Base-by-base conservation (phyloP, 2,329 filamentous ascomycete species). In the Cladosporium sp. region DNA sequence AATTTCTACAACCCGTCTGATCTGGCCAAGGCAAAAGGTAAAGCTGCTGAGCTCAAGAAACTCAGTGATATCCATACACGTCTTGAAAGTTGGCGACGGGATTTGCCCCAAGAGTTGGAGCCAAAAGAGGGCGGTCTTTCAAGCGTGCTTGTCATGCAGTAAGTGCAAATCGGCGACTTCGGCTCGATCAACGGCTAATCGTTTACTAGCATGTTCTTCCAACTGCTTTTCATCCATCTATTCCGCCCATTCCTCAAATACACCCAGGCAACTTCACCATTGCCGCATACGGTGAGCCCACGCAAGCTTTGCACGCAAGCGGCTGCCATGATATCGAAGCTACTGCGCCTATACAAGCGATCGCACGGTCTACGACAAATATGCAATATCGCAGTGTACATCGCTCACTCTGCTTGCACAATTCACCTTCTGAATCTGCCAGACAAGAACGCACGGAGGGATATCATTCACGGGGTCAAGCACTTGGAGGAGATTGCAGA, bases 201-300 rank as follows among this genome's bases (percentile, higher is more conserved):
- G 3, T 28, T 15, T 20, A 5, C 20, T 67, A 97, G 92, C 77
- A 97, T 97, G 92, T 96, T 97, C 75, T 96, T 93, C 73, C 92
- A 97, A 69, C 82, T 97, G 0, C 86, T 97, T 49, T 96, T 95
- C 70, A 96, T 97, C 61, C 92, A 97, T 69, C 85, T 97, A 4
- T 97, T 97, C 78, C 86, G 93, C 5, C 93, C 94, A 0, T 97
- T 97, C 70, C 82, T 97, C 52, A 96, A 94, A 73, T 97, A 97
- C 70, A 88, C 85, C 3, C 90, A 89, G 51, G 78, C 84, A 6
- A 87, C 86, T 1, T 96, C 92, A 0, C 93, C 92, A 0, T 81
- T 97, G 1, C 93, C 92, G 3, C 77, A 86, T 1, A 91, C 96
- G 67, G 89, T 97, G 17, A 97, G 92, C 7, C 93, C 94, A 0